These are phyloP conservation scores for Herpetospermum pedunculosum DNA, from an alignment of 306 rosid species.

Conservation along the genomic window DNA sequence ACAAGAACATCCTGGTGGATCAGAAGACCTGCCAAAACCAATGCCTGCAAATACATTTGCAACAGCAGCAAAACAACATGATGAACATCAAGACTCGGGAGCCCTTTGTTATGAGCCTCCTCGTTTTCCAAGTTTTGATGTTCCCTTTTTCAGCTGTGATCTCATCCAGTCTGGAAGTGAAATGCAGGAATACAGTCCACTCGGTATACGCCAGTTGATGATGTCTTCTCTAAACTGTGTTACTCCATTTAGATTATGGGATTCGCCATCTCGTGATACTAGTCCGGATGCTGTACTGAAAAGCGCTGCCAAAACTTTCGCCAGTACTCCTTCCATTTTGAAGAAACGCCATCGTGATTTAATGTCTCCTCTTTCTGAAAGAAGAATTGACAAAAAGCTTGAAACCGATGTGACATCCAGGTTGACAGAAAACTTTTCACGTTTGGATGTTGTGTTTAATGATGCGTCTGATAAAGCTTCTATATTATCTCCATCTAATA, in stretches of 20 bases:
- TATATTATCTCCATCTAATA: slow-evolving; percentile 24
- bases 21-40: slow-evolving; percentile 35
- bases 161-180: slow-evolving; percentile 70
- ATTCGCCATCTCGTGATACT: slow-evolving; percentile 61
- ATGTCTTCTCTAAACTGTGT: slow-evolving; percentile 78
- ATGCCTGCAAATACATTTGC: slow-evolving; percentile 47
- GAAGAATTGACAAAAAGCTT: slow-evolving; percentile 66
- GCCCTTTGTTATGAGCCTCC: slow-evolving; percentile 88
- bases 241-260: slow-evolving; percentile 89
- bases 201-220: slow-evolving; percentile 90
- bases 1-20: slow-evolving; percentile 32
- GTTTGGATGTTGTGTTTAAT: slow-evolving; percentile 69
- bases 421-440: slow-evolving; percentile 55
- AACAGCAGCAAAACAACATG: slow-evolving; percentile 23
- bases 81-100: slow-evolving; percentile 48
- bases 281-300: slow-evolving; percentile 80
- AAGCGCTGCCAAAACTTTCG: slow-evolving; percentile 84
- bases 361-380: slow-evolving; percentile 77
- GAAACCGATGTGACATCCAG: slow-evolving; percentile 47
- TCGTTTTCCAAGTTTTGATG: slow-evolving; percentile 80
- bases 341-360: slow-evolving; percentile 80
- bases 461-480: slow-evolving; percentile 30
- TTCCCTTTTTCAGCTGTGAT: slow-evolving; percentile 95
- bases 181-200: slow-evolving; percentile 95
- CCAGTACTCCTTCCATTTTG: slow-evolving; percentile 76